These are phyloP conservation scores for Hemisphaericaspora subhashii DNA, from an alignment of 1,139 yeast genomes.

Conservation along the genomic window DNA sequence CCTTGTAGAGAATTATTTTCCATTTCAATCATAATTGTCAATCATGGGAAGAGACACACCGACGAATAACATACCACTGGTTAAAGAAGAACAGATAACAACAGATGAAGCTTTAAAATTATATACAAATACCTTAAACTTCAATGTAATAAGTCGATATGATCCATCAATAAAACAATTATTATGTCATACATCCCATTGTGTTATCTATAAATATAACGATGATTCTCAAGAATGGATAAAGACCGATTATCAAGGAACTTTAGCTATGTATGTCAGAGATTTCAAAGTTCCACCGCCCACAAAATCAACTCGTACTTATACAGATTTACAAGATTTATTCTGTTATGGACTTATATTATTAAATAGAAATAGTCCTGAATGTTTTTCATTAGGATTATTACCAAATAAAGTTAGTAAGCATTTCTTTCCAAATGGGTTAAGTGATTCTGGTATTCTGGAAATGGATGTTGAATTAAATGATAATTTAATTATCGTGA, in stretches of 20 bases:
- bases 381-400: conserved; percentile 79
- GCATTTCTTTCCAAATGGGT: conserved; percentile 40
- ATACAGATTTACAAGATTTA: conserved; percentile 46
- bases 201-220: conserved; percentile 74
- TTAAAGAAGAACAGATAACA: conserved; percentile 19
- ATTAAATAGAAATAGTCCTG: conserved; percentile 70
- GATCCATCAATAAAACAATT: conserved; percentile 80
- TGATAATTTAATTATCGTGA: conserved; percentile 78
- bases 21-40: no score
- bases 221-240: conserved; percentile 72
- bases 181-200: conserved; percentile 73
- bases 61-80: not conserved
- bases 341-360: conserved; percentile 80
- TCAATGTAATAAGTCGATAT: conserved; percentile 78
- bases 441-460: conserved; percentile 44
- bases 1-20: no score
- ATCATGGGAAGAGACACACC: conserved; percentile 1
- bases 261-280: conserved; percentile 75
- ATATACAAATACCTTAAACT: conserved; percentile 69
- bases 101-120: conserved; percentile 50
- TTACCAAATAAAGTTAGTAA: conserved; percentile 56
- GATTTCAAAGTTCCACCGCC: conserved; percentile 39
- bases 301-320: conserved; percentile 25
- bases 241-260: conserved; percentile 78
- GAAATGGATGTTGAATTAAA: conserved; percentile 74